phyloP scores from a whole-genome alignment of 176 grass and related monocot species.

The Musa troglodytarum region DNA sequence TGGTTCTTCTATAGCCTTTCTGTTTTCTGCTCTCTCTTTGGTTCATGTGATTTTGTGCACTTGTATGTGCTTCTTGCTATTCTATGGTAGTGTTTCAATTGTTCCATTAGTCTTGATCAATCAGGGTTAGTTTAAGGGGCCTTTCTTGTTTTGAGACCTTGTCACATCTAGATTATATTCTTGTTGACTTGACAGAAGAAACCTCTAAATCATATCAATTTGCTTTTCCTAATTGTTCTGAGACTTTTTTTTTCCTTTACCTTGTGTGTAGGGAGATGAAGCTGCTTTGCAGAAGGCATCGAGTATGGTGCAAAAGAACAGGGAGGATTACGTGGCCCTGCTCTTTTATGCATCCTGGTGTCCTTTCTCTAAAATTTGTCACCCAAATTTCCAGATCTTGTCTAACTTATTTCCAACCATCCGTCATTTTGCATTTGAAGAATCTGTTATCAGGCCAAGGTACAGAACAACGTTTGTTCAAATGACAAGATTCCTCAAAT shows the following conservation, averaged over 20 bases:
- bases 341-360: conserved; percentile 31
- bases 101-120: background rate
- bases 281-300: conserved; percentile 10
- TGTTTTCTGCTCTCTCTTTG: too few relatives aligned
- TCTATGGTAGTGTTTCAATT: background rate
- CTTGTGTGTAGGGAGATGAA: conserved; percentile 21
- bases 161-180: too few relatives aligned
- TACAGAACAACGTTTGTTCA: background rate
- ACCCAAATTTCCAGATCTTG: conserved; percentile 22
- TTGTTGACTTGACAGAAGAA: too few relatives aligned
- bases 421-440: conserved; percentile 28
- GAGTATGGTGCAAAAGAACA: conserved; percentile 16
- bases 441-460: conserved; percentile 27
- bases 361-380: conserved; percentile 24
- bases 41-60: too few relatives aligned
- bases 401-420: conserved; percentile 18
- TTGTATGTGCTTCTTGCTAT: too few relatives aligned
- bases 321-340: conserved; percentile 10
- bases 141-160: background rate
- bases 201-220: background rate
- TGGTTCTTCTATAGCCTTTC: too few relatives aligned
- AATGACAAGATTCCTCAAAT: background rate
- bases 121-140: background rate
- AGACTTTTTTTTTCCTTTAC: background rate
- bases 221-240: background rate